Base-by-base conservation (phyloP, 192 early-diverging fungal species). In the Helicostylum pulchrum region DNA sequence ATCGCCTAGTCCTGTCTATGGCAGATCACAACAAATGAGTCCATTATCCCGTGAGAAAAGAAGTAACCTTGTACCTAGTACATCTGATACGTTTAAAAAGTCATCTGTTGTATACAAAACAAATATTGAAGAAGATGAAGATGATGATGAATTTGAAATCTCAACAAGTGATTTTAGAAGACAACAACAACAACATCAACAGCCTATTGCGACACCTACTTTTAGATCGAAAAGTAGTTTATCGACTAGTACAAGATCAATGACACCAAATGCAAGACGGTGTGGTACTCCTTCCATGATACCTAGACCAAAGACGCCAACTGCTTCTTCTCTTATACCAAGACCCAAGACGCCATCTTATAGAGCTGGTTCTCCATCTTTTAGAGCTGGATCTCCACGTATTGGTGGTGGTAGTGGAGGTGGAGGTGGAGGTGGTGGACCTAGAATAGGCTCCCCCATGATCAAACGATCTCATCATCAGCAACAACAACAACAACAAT, bases 251-350 rank as follows among this genome's bases (percentile, higher is more conserved):
- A 39, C 36, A 4, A 39, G 48, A 39, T 47, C 56, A 19, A 51
- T 26, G 19, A 68, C 66, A 12, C 42, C 60, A 11, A 60, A 30
- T n/a, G 14, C 53, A 54, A 34, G 14, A 26, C 20, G 67, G 26
- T 59, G 60, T 5, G 21, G 57, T 15, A 67, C 71, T n/a, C 74
- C 74, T 0, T 71, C 68, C 11, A 30, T 75, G 57, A 75, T 75
- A 39, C 74, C 74, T n/a, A 56, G 74, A n/a, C 68, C 74, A 15
- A 75, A 67, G 26, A 73, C 72, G 0, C 72, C 70, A 15, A 56
- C 55, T 14, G 20, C 17, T 4, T 11, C 44, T 36, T 43, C 36
- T 31, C 42, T 46, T 17, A 56, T 53, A 12, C 65, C 36, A 39
- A 39, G 36, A 39, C 36, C 36, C 36, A 39, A 39, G 36, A 39